Conservation (phyloP, 2,329 filamentous ascomycete genomes). For the Trichoderma simmonsii region DNA sequence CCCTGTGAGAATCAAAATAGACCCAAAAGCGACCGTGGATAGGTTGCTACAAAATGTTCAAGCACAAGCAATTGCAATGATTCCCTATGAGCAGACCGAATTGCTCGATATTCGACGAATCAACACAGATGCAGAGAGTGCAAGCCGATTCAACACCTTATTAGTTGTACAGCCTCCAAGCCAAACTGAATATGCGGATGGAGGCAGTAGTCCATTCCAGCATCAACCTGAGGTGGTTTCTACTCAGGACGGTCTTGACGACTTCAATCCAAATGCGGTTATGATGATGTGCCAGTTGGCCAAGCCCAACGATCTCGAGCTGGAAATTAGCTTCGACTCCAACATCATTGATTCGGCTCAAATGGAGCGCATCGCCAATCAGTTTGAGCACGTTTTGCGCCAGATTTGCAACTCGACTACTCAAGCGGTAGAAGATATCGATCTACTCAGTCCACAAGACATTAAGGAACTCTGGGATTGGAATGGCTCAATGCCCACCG, state of each 20-base stretch:
- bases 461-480: constrained; percentile 23
- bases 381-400: constrained; percentile 18
- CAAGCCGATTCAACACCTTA: constrained; percentile 22
- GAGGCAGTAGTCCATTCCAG: not conserved
- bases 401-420: constrained; percentile 8
- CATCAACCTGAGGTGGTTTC: not conserved
- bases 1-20: constrained; percentile 17
- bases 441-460: constrained; percentile 19
- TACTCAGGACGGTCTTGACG: not conserved
- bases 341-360: constrained; percentile 10
- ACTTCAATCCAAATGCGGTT: constrained; percentile 8
- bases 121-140: constrained; percentile 14
- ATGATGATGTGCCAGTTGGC: constrained; percentile 1
- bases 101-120: constrained; percentile 29
- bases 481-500: constrained; percentile 19
- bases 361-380: constrained; percentile 13
- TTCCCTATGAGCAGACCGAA: constrained; percentile 28
- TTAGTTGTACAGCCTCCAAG: constrained; percentile 6
- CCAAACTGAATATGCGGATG: not conserved
- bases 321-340: constrained; percentile 18
- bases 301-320: not conserved
- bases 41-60: constrained; percentile 23
- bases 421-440: constrained; percentile 15
- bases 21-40: constrained; percentile 17
- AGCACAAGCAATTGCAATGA: constrained; percentile 25